Evolutionary conservation across 768 basidiomycete genomes (phyloP).

Genomic region (Phanerochaete sordida): DNA sequence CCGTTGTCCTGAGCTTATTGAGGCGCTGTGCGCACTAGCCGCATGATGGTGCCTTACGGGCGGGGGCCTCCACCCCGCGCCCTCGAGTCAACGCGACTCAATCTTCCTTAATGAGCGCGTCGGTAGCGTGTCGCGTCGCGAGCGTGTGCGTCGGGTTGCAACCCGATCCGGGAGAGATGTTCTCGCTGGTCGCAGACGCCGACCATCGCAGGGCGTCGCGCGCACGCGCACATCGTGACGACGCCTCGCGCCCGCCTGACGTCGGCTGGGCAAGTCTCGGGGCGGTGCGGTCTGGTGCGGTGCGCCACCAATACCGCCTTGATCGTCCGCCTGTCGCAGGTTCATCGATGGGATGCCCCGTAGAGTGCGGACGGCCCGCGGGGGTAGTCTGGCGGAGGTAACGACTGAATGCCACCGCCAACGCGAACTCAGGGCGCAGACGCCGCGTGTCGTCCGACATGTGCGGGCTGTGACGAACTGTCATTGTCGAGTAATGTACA

Average conservation of each 20-base stretch:
- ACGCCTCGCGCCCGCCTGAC: no score
- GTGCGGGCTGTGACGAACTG: background rate
- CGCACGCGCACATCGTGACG: no score
- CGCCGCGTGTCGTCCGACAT: background rate
- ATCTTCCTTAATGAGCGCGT: background rate
- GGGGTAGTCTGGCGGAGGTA: background rate
- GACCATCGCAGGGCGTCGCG: background rate
- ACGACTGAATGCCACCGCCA: background rate
- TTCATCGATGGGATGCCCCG: no score
- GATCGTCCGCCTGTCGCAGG: no score
- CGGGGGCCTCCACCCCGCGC: background rate
- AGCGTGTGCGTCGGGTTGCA: background rate
- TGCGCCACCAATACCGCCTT: no score
- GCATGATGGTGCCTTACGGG: background rate
- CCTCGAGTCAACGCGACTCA: background rate
- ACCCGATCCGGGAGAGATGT: no score
- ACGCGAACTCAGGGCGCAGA: background rate
- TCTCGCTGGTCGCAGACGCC: background rate
- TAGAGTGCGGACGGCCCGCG: background rate
- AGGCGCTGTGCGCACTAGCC: no score
- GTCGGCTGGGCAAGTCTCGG: no score
- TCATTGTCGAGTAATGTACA: background rate
- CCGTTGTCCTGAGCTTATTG: background rate
- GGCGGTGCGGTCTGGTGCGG: no score
- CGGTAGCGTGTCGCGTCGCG: background rate